Conservation (phyloP, 2,329 filamentous ascomycete genomes). For the Coniochaeta sp. region DNA sequence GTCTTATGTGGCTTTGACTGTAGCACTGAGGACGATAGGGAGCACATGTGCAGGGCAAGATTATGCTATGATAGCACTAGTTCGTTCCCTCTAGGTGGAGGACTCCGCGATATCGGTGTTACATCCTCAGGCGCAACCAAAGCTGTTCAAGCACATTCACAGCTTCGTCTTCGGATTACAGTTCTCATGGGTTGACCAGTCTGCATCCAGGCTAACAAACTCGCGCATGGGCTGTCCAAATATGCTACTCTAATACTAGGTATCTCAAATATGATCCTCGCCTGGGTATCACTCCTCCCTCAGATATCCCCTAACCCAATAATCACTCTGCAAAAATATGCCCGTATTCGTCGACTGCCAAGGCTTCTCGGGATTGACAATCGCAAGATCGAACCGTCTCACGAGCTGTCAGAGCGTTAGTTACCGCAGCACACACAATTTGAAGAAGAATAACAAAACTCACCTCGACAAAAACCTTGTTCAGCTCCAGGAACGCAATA, state of each 20-base stretch:
- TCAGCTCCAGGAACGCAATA: slow-evolving; percentile 21
- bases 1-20: no score
- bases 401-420: slow-evolving; percentile 5
- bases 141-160: background rate
- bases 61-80: no score
- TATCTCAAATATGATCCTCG: background rate
- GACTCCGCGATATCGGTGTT: no score
- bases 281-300: background rate
- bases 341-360: background rate
- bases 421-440: background rate
- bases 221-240: background rate
- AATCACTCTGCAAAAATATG: background rate
- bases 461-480: slow-evolving; percentile 21
- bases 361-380: slow-evolving; percentile 7
- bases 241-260: background rate
- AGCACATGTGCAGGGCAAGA: no score
- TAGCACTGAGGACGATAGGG: no score
- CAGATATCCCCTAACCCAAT: slow-evolving; percentile 1
- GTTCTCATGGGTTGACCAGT: background rate
- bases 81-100: no score
- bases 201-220: background rate
- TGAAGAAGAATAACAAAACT: no score
- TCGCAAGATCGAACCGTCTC: slow-evolving; percentile 7
- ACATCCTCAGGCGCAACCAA: no score
- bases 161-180: background rate